Percentiles rank a stretch among this genome's conserved stretches.
Conservation (phyloP, 192 early-diverging fungal species). For the Mortierella antarctica region DNA sequence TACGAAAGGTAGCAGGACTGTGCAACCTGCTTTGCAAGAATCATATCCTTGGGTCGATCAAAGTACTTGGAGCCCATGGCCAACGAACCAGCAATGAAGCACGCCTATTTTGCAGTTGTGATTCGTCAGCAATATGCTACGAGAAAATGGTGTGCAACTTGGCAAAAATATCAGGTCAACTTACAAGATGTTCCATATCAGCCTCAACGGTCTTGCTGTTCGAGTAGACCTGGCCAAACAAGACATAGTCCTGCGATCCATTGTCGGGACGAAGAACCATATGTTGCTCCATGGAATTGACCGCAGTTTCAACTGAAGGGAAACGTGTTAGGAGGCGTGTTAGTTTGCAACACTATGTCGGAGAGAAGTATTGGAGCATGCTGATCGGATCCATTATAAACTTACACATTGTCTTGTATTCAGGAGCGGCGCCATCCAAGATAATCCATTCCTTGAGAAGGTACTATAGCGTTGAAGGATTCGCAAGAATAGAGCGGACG, state of each 20-base stretch:
- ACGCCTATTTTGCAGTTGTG: conserved; percentile 49
- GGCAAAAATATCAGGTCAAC: not conserved
- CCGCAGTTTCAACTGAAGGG: conserved; percentile 35
- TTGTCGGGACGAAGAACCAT: conserved; percentile 29
- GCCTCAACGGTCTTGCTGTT: conserved; percentile 5
- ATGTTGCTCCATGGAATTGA: conserved; percentile 39
- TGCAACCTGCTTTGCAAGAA: conserved; percentile 51
- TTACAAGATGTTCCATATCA: conserved; percentile 54
- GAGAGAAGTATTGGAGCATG: not conserved
- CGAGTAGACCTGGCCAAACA: conserved; percentile 27
- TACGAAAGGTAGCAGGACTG: conserved; percentile 64
- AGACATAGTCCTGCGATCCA: conserved; percentile 15
- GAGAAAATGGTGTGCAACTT: not conserved
- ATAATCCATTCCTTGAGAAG: conserved; percentile 67
- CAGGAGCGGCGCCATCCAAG: conserved; percentile 42
- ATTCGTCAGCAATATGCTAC: conserved; percentile 34
- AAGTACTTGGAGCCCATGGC: conserved; percentile 59
- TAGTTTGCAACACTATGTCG: not conserved
- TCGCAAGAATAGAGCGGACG: not conserved
- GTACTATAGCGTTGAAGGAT: conserved; percentile 37
- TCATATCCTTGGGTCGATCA: conserved; percentile 45
- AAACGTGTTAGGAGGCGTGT: not conserved
- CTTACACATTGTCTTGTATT: conserved; percentile 51
- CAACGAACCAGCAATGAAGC: conserved; percentile 64
- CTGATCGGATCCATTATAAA: not conserved